phyloP scores from a whole-genome alignment of 352 stramenopile genomes.

The Globisporangium cystogenes region DNA sequence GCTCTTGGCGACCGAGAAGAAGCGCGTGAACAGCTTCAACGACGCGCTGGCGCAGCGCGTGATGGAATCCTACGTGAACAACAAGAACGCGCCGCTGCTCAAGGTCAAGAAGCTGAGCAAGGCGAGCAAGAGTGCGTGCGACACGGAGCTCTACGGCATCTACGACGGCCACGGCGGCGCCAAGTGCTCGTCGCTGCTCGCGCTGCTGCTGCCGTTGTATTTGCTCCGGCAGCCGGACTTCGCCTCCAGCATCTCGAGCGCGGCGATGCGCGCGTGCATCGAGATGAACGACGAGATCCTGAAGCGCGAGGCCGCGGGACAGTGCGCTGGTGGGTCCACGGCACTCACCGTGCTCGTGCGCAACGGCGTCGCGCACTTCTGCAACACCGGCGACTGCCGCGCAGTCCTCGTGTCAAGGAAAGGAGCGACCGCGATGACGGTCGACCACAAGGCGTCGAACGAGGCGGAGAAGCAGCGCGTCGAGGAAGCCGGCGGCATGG shows the following conservation, averaged over 20 bases:
- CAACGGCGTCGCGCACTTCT: slow-evolving; percentile 36
- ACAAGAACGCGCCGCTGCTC: slow-evolving; percentile 31
- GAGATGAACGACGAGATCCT: slow-evolving; percentile 72
- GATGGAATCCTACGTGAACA: slow-evolving; percentile 44
- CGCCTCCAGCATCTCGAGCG: slow-evolving; percentile 26
- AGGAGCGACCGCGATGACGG: slow-evolving; percentile 44
- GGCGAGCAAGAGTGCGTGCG: slow-evolving; percentile 16
- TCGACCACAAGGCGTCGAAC: slow-evolving; percentile 73
- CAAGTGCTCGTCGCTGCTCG: slow-evolving; percentile 50
- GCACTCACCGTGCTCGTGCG: slow-evolving; percentile 58
- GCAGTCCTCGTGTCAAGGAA: slow-evolving; percentile 49
- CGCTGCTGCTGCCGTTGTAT: slow-evolving; percentile 64
- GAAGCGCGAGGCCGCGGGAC: slow-evolving; percentile 31
- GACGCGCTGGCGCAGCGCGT: slow-evolving; percentile 26
- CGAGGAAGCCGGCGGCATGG: slow-evolving; percentile 59
- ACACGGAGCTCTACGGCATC: slow-evolving; percentile 68
- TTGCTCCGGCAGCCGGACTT: slow-evolving; percentile 54
- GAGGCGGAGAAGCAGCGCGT: slow-evolving; percentile 59
- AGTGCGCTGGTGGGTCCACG: slow-evolving; percentile 57
- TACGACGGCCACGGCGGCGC: slow-evolving; percentile 73
- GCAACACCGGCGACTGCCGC: slow-evolving; percentile 77
- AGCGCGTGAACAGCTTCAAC: slow-evolving; percentile 14
- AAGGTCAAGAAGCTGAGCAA: slow-evolving; percentile 32
- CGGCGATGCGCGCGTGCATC: slow-evolving; percentile 36
- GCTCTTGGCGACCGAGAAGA: slow-evolving; percentile 37